A percentile compares a stretch with the other conserved stretches of the same genome.
Conservation (phyloP, 108 stramenopile genomes). For the Cyclotella kingstonii region DNA sequence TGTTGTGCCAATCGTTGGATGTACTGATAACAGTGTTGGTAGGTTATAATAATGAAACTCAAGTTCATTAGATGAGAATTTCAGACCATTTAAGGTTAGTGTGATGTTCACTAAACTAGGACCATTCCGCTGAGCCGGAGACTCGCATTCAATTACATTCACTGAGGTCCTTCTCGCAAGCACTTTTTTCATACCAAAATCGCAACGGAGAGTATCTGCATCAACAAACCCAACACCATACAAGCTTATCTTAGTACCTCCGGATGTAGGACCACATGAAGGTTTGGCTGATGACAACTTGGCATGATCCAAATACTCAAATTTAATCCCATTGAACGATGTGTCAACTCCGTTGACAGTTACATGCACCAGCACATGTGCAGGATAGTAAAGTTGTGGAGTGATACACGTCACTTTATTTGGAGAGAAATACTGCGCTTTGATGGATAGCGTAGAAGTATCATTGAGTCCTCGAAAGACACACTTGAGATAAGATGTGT, state of each 20-base stretch:
- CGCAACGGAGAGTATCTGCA: background rate
- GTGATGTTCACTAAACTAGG: constrained; percentile 8
- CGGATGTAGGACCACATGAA: constrained; percentile 1
- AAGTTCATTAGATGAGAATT: background rate
- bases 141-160: constrained; percentile 4
- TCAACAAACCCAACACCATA: background rate
- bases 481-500: constrained; percentile 4
- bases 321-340: background rate
- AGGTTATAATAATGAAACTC: constrained; percentile 2
- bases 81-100: constrained; percentile 7
- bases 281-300: constrained; percentile 8
- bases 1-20: constrained; percentile 10
- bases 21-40: constrained; percentile 3
- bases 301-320: constrained; percentile 8
- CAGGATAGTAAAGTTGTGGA: background rate
- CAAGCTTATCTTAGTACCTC: constrained; percentile 1
- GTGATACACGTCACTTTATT: background rate
- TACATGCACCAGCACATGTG: background rate
- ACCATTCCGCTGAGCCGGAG: background rate
- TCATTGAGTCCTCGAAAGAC: constrained; percentile 4
- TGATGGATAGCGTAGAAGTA: background rate
- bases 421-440: constrained; percentile 5
- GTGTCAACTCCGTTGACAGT: constrained; percentile 19
- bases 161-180: background rate
- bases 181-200: constrained; percentile 6